These are phyloP conservation scores for Lactarius sp. DNA, from an alignment of 768 basidiomycete species.

Conservation along the genomic window DNA sequence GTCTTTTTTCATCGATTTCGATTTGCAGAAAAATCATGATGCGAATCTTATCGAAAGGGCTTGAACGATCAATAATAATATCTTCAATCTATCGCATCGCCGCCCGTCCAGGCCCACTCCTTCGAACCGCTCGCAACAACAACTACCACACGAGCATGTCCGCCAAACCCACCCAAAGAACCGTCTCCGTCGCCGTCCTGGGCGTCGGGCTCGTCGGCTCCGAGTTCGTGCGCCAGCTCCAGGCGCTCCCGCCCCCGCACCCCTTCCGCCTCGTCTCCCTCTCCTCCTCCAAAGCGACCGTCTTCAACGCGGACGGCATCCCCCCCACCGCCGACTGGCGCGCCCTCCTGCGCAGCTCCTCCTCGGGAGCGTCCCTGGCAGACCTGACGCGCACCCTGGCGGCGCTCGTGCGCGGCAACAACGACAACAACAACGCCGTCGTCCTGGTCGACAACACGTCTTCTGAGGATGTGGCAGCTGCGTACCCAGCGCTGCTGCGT, in stretches of 20 bases:
- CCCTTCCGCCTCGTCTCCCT: slow-evolving; percentile 66
- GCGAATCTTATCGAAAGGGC: neutral
- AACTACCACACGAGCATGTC: slow-evolving; percentile 8
- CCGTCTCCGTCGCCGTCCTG: slow-evolving; percentile 64
- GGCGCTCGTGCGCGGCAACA: slow-evolving; percentile 39
- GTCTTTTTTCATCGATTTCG: no score
- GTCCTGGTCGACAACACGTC: slow-evolving; percentile 92
- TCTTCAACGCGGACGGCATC: slow-evolving; percentile 49
- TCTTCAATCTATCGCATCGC: no score
- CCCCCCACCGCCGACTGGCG: slow-evolving; percentile 40
- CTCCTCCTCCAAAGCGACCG: slow-evolving; percentile 57
- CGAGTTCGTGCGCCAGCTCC: slow-evolving; percentile 80
- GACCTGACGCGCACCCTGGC: slow-evolving; percentile 41
- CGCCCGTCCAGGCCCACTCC: no score
- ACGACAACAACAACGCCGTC: slow-evolving; percentile 51
- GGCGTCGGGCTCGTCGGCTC: slow-evolving; percentile 92
- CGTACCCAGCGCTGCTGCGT: slow-evolving; percentile 77
- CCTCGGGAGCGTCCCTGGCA: slow-evolving; percentile 32
- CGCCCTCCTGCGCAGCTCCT: slow-evolving; percentile 39
- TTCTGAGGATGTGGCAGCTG: slow-evolving; percentile 68
- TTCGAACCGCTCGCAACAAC: neutral
- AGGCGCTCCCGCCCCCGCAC: slow-evolving; percentile 51
- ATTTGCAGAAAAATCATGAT: no score
- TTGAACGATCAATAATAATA: neutral
- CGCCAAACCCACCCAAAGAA: slow-evolving; percentile 5